A percentile compares a stretch with the other conserved stretches of the same genome.
Conservation (phyloP, 495 filamentous ascomycete species). For the Annulohypoxylon nitens region DNA sequence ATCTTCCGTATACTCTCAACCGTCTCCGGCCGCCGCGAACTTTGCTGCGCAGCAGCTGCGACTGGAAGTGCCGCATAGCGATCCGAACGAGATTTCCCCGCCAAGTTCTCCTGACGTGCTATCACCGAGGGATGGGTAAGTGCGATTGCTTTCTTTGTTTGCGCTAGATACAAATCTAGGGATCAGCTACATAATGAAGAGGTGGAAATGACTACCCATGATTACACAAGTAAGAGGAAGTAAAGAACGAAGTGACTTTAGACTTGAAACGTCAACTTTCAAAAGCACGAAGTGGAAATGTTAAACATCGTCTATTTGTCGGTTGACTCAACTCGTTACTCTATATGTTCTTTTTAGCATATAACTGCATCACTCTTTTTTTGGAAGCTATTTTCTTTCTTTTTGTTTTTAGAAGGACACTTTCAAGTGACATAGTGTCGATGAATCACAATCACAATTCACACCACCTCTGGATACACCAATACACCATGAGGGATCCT, state of each 20-base stretch:
- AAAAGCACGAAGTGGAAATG: constrained; percentile 11
- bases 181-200: background rate
- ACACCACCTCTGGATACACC: constrained; percentile 12
- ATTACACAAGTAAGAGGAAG: background rate
- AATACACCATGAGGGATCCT: constrained; percentile 1
- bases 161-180: background rate
- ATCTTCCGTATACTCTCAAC: constrained; percentile 59
- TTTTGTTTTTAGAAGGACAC: constrained; percentile 23
- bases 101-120: constrained; percentile 63
- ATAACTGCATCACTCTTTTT: constrained; percentile 6
- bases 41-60: constrained; percentile 49
- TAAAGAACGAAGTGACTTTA: background rate
- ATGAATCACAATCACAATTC: constrained; percentile 4
- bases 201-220: constrained; percentile 10
- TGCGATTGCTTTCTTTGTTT: constrained; percentile 32
- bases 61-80: constrained; percentile 55
- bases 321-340: constrained; percentile 6
- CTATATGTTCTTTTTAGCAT: constrained; percentile 17
- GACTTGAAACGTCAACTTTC: background rate
- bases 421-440: background rate
- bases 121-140: constrained; percentile 52
- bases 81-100: constrained; percentile 59
- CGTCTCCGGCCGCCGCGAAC: constrained; percentile 42
- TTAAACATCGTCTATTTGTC: constrained; percentile 15
- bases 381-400: constrained; percentile 26